A percentile compares a stretch with the other conserved stretches of the same genome.
Conservation (phyloP, 208 protist genomes). For the Leishmania braziliensis region DNA sequence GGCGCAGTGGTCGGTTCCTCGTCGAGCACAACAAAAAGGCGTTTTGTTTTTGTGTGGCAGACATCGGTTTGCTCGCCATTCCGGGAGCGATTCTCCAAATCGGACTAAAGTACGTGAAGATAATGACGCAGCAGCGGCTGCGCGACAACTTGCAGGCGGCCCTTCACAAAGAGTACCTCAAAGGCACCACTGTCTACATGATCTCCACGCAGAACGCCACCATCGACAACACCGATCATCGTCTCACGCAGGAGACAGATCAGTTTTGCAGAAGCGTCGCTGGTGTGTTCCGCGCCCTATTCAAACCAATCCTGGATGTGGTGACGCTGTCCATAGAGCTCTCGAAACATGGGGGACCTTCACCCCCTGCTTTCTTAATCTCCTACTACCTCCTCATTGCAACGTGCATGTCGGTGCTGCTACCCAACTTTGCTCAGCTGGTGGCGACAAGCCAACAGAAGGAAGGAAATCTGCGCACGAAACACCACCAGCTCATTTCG, state of each 20-base stretch:
- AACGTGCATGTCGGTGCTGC: conserved; percentile 47
- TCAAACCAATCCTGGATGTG: conserved; percentile 86
- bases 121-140: conserved; percentile 68
- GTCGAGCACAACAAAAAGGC: conserved; percentile 57
- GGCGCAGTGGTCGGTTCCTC: conserved; percentile 55
- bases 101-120: conserved; percentile 69
- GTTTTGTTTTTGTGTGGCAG: conserved; percentile 68
- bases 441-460: conserved; percentile 71
- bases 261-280: conserved; percentile 78
- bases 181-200: conserved; percentile 55
- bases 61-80: conserved; percentile 70
- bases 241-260: conserved; percentile 74
- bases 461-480: conserved; percentile 78
- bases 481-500: conserved; percentile 78
- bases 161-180: conserved; percentile 75
- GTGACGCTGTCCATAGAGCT: conserved; percentile 72
- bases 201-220: conserved; percentile 46
- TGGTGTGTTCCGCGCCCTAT: conserved; percentile 64
- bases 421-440: conserved; percentile 79
- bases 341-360: conserved; percentile 50
- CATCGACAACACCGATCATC: conserved; percentile 83
- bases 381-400: conserved; percentile 80
- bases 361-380: conserved; percentile 55
- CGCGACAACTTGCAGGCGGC: conserved; percentile 61
- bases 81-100: conserved; percentile 67